phyloP scores from a whole-genome alignment of 179 eudicot genomes.

The Camellia oleifera region DNA sequence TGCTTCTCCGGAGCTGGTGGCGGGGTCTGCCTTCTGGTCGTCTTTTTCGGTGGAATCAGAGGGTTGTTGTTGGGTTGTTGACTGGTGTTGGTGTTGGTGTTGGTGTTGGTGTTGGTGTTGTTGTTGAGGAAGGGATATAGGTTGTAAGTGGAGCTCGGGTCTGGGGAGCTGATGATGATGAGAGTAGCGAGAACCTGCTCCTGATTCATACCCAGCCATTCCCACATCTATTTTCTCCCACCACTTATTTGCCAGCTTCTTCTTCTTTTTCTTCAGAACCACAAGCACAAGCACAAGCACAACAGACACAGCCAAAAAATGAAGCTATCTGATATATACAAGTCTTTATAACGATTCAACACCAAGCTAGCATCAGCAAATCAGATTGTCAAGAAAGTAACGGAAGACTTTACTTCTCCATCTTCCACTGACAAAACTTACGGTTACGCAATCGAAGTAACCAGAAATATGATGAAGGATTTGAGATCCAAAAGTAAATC shows the following conservation, averaged over 20 bases:
- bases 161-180: conserved; percentile 19
- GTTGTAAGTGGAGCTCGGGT: conserved; percentile 16
- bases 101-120: not conserved
- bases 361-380: not conserved
- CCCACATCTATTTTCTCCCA: not conserved
- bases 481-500: not conserved
- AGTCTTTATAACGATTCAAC: not conserved
- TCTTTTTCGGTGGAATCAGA: conserved; percentile 7
- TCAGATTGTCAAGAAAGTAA: not conserved
- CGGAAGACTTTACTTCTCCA: not conserved
- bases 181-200: conserved; percentile 19
- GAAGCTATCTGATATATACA: too few relatives aligned
- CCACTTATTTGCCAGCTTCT: conserved; percentile 7
- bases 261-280: not conserved
- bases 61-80: conserved; percentile 8
- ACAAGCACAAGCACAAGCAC: not conserved
- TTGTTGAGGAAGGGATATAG: not conserved
- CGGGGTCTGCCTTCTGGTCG: conserved; percentile 7
- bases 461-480: not conserved
- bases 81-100: not conserved
- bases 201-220: conserved; percentile 20
- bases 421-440: not conserved
- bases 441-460: not conserved
- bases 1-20: conserved; percentile 31
- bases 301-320: too few relatives aligned